These are phyloP conservation scores for Boletellus deceptivus DNA, from an alignment of 1,284 basidiomycete genomes.

Conservation along the genomic window DNA sequence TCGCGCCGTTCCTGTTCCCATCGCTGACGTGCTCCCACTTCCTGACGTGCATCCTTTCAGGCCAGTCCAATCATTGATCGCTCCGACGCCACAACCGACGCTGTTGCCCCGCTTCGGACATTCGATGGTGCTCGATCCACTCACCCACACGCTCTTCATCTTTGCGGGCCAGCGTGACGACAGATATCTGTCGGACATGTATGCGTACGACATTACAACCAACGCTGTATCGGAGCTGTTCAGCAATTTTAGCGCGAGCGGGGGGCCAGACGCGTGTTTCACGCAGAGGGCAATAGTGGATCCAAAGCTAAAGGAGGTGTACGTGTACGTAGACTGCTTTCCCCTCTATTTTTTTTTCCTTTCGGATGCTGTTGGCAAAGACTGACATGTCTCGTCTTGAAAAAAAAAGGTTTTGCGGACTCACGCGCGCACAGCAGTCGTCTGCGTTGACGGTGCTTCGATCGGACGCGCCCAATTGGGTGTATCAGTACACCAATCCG, in stretches of 20 bases:
- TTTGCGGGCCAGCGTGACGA: slow-evolving; percentile 70
- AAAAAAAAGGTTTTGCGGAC: slow-evolving; percentile 54
- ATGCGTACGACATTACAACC: slow-evolving; percentile 61
- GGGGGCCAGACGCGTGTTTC: slow-evolving; percentile 67
- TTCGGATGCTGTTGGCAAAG: neutral
- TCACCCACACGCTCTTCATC: slow-evolving; percentile 57
- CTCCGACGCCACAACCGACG: slow-evolving; percentile 30
- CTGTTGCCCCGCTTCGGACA: slow-evolving; percentile 69
- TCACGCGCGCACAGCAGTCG: slow-evolving; percentile 44
- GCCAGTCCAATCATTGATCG: slow-evolving; percentile 30
- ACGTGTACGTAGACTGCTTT: slow-evolving; percentile 55
- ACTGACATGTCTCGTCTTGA: neutral
- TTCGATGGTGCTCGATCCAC: slow-evolving; percentile 72
- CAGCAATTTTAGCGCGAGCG: slow-evolving; percentile 51
- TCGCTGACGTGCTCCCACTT: neutral
- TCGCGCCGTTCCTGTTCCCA: no score
- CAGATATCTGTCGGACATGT: slow-evolving; percentile 70
- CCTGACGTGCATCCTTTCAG: slow-evolving; percentile 22
- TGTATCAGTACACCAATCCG: slow-evolving; percentile 54
- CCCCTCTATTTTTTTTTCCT: no score
- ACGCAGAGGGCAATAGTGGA: slow-evolving; percentile 72
- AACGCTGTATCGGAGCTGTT: slow-evolving; percentile 61
- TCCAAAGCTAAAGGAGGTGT: slow-evolving; percentile 59
- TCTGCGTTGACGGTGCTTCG: slow-evolving; percentile 45
- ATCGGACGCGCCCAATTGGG: slow-evolving; percentile 55